Conservation (phyloP, 2,329 filamentous ascomycete species). For the Ascochyta lentis region DNA sequence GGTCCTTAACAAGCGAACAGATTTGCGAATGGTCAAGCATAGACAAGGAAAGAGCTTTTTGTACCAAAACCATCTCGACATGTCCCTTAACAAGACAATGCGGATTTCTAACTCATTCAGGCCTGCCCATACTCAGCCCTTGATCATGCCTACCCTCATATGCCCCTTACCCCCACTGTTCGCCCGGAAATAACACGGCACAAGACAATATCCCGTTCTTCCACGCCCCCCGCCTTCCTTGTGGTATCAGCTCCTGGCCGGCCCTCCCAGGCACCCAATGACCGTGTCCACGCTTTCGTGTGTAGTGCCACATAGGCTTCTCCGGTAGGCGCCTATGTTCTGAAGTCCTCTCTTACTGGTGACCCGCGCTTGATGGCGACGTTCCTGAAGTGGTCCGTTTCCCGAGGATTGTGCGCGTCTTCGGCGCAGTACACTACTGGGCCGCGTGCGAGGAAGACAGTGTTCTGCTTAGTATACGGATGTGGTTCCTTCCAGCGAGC, state of each 20-base stretch:
- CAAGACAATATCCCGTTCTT: slow-evolving; percentile 12
- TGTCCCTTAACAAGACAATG: too few relatives aligned
- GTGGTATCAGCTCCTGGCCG: not conserved
- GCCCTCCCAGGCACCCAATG: slow-evolving; percentile 1
- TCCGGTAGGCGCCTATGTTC: slow-evolving; percentile 1
- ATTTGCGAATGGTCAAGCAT: too few relatives aligned
- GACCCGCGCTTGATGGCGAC: slow-evolving; percentile 6
- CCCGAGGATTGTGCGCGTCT: slow-evolving; percentile 16
- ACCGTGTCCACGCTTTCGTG: slow-evolving; percentile 5
- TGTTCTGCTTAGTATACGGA: slow-evolving; percentile 63
- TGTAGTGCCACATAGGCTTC: slow-evolving; percentile 12
- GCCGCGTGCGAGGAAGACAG: slow-evolving; percentile 47
- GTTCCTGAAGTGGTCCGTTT: slow-evolving; percentile 18
- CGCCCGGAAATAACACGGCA: slow-evolving; percentile 18
- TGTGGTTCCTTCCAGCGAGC: slow-evolving; percentile 61
- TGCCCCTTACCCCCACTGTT: slow-evolving; percentile 18
- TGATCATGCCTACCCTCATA: slow-evolving; percentile 16
- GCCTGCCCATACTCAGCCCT: not conserved
- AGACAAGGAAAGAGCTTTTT: too few relatives aligned
- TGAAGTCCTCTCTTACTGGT: slow-evolving; percentile 2
- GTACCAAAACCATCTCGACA: too few relatives aligned
- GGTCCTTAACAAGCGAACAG: too few relatives aligned
- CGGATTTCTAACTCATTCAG: too few relatives aligned
- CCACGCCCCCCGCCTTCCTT: not conserved
- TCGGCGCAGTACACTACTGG: slow-evolving; percentile 19